Conservation (phyloP, 495 filamentous ascomycete genomes). For the Xylaria telfairii region DNA sequence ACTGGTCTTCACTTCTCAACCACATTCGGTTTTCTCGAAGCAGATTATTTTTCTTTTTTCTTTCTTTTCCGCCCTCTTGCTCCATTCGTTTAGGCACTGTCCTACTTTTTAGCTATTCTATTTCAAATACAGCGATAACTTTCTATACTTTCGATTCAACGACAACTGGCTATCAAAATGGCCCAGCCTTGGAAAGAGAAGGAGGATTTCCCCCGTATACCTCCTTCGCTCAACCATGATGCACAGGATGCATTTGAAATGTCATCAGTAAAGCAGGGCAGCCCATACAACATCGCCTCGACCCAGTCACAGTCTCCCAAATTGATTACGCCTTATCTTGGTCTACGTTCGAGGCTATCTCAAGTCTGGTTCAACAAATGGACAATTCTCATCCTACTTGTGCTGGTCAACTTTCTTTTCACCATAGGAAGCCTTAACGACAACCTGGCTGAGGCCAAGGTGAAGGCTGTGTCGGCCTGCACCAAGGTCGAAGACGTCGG, state of each 20-base stretch:
- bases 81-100: not conserved
- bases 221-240: slow-evolving; percentile 33
- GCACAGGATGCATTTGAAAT: slow-evolving; percentile 34
- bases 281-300: not conserved
- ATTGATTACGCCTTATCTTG: slow-evolving; percentile 86
- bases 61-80: not conserved
- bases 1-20: slow-evolving; percentile 8
- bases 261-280: not conserved
- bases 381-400: slow-evolving; percentile 87
- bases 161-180: slow-evolving; percentile 12
- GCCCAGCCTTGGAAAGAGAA: slow-evolving; percentile 34
- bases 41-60: not conserved
- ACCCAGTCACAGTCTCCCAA: slow-evolving; percentile 33
- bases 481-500: slow-evolving; percentile 92
- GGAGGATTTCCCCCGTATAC: slow-evolving; percentile 36
- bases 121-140: not conserved
- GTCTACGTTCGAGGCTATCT: slow-evolving; percentile 84
- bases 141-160: slow-evolving; percentile 5
- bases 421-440: slow-evolving; percentile 71
- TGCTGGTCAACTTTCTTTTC: slow-evolving; percentile 80
- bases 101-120: not conserved
- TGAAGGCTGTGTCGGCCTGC: slow-evolving; percentile 85
- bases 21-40: not conserved
- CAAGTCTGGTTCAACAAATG: slow-evolving; percentile 97
- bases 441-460: slow-evolving; percentile 75